These are phyloP conservation scores for Cymbopogon citratus DNA, from an alignment of 176 grass and related monocot genomes.

Conservation along the genomic window DNA sequence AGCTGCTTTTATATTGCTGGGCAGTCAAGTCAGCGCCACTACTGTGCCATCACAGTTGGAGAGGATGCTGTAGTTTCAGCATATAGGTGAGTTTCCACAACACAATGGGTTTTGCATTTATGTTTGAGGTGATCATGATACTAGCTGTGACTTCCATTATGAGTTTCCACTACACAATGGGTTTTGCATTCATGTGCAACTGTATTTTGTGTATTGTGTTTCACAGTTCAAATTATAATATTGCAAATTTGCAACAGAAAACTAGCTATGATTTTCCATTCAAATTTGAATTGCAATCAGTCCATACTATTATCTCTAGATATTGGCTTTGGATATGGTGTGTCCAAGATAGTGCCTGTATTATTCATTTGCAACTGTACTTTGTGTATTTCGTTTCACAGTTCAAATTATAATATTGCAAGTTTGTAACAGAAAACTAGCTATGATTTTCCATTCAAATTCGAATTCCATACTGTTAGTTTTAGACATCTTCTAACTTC, in stretches of 20 bases:
- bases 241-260: neutral
- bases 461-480: neutral
- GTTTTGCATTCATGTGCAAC: conserved; percentile 8
- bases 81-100: conserved; percentile 60
- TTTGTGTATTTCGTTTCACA: neutral
- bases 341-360: no score
- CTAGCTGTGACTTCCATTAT: neutral
- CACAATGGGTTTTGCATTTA: conserved; percentile 3
- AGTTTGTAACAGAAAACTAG: neutral
- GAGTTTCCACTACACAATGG: no score
- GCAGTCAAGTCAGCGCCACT: conserved; percentile 85
- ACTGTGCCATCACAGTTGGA: conserved; percentile 86
- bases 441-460: neutral
- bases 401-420: neutral
- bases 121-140: neutral
- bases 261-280: neutral
- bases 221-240: neutral
- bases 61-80: conserved; percentile 91
- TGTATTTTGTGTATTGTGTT: neutral
- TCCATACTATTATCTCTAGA: neutral
- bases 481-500: neutral
- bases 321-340: neutral
- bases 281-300: neutral
- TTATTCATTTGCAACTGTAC: conserved; percentile 6
- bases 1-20: conserved; percentile 86